Evolutionary conservation across 1,284 basidiomycete genomes (phyloP), one percentile per base, ranked within the genome.

Genomic region (Chondrostereum purpureum): DNA sequence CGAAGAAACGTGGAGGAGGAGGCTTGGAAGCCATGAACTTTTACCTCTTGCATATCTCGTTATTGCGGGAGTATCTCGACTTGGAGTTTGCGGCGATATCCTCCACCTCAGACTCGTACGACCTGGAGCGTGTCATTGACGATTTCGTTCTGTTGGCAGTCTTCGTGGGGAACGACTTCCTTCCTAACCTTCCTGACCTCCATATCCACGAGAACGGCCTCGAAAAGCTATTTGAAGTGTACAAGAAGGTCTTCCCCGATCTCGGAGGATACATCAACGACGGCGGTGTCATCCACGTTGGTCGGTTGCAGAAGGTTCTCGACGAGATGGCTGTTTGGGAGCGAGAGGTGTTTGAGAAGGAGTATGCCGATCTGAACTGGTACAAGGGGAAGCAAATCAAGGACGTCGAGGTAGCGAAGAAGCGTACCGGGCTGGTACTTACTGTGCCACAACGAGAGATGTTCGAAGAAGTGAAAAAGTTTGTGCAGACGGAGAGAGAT

Each of bases 191-290:
- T 43, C 96, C 95, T 4, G 93, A 96, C 62, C 64, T 99, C 34
- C 96, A 99, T 62, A 99, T 99, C 63, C 94, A 98, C 60, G 92
- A 97, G 66, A 96, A 97, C 57, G 95, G 92, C 3, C 65, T 99
- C 53, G 92, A 96, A 66, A 77, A 78, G 50, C 70, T 99, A 49
- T 99, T 97, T 64, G 87, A 89, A 14, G 90, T 97, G 39, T 99
- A 99, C 69, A 97, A 96, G 75, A 83, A 82, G 60, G 80, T 94
- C 14, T 64, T 99, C 16, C 93, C 93, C 5, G 72, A 70, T 5
- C 75, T 93, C 48, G 94, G 88, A 47, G 96, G 95, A 0, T 99
- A 98, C 63, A 69, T 99, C 47, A 98, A 99, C 58, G 92, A 98
- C 62, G 76, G 74, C 49, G 96, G 96, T 16, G 75, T 70, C 2